Evolutionary conservation across 768 basidiomycete species (phyloP).

Genomic region (Leccinum broughii): DNA sequence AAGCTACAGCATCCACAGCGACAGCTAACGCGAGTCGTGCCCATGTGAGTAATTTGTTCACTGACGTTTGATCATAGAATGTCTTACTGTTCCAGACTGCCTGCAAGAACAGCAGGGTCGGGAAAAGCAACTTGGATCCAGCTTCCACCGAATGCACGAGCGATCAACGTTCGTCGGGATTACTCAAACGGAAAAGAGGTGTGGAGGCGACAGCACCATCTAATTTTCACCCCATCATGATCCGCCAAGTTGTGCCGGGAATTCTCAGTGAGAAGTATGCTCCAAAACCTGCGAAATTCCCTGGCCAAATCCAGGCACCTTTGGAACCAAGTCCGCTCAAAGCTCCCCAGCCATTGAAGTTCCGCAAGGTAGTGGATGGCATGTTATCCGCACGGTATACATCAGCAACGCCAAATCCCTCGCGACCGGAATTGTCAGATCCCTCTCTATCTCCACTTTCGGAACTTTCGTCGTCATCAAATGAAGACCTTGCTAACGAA

Average conservation of each 20-base stretch:
- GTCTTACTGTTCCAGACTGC: conserved; percentile 11
- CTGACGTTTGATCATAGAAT: conserved; percentile 8
- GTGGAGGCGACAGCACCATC: conserved; percentile 20
- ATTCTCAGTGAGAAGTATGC: conserved; percentile 33
- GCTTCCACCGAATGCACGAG: conserved; percentile 9
- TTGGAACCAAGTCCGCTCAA: conserved; percentile 22
- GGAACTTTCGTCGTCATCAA: conserved; percentile 23
- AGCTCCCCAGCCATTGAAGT: conserved; percentile 33
- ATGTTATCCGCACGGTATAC: conserved; percentile 34
- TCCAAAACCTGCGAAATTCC: conserved; percentile 22
- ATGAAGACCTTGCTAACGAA: conserved; percentile 17
- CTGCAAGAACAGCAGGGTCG: conserved; percentile 9
- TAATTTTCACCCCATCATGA: conserved; percentile 27
- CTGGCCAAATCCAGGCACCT: conserved; percentile 13
- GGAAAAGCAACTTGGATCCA: conserved; percentile 13
- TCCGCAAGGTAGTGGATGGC: conserved; percentile 42
- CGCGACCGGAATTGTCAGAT: conserved; percentile 8
- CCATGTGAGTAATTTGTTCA: conserved; percentile 19
- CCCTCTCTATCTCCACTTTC: conserved; percentile 22
- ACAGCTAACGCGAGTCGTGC: conserved; percentile 7
- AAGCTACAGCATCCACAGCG: conserved; percentile 3
- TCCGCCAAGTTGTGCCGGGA: conserved; percentile 40
- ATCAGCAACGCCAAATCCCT: conserved; percentile 17
- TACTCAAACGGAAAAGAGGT: conserved; percentile 36
- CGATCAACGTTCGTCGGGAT: conserved; percentile 10